phyloP scores from a whole-genome alignment of 2,329 filamentous ascomycete species.

The Neopestalotiopsis rosae region DNA sequence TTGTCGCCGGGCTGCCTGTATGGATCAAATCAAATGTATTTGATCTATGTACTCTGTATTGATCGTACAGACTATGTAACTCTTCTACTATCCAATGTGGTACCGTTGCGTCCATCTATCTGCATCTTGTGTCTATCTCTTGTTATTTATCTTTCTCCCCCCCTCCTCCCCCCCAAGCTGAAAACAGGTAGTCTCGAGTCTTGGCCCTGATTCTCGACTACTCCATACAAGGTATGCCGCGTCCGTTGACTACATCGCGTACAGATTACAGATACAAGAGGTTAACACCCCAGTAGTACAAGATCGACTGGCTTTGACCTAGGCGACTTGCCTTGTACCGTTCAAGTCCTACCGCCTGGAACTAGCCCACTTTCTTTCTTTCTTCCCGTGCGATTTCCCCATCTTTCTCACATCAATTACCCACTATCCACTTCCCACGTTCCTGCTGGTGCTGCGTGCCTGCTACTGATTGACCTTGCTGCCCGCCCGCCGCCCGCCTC shows the following conservation, averaged over 20 bases:
- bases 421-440: not conserved
- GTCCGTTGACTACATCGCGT: not conserved
- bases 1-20: not conserved
- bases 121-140: too few relatives aligned
- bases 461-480: not conserved
- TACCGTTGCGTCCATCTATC: too few relatives aligned
- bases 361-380: slow-evolving; percentile 11
- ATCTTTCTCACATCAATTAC: not conserved
- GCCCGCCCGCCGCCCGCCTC: not conserved
- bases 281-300: not conserved
- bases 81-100: not conserved
- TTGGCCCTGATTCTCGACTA: too few relatives aligned
- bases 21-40: not conserved
- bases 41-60: not conserved
- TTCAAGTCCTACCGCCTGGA: not conserved
- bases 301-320: not conserved
- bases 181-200: too few relatives aligned
- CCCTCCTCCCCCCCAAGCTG: too few relatives aligned
- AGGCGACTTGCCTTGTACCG: too few relatives aligned
- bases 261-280: not conserved
- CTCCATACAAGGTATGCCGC: not conserved
- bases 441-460: not conserved
- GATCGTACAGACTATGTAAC: not conserved
- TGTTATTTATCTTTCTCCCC: too few relatives aligned
- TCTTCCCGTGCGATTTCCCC: slow-evolving; percentile 8